Percentiles rank a stretch among this genome's conserved stretches.
Conservation (phyloP, 176 grass and related monocot species). For the Poa pratensis region DNA sequence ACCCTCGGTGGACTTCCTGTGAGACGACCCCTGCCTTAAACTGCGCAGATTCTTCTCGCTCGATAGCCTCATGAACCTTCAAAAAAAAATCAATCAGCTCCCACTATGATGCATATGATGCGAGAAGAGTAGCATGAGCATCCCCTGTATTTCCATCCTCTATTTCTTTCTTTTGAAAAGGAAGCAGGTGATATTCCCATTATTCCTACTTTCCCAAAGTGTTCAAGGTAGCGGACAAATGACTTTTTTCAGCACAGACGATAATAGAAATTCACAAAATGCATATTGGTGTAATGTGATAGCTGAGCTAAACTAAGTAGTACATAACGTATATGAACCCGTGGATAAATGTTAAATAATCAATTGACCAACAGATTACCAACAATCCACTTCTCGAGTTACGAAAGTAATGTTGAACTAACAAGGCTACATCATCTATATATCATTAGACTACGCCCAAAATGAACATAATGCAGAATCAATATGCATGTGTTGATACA, state of each 20-base stretch:
- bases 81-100: slow-evolving; percentile 16
- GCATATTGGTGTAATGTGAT: background rate
- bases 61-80: slow-evolving; percentile 85
- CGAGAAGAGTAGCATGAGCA: background rate
- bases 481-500: background rate
- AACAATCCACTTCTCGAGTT: background rate
- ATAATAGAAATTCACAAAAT: background rate
- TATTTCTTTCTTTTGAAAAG: background rate
- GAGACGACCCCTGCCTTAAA: slow-evolving; percentile 78
- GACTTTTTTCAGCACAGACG: background rate
- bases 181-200: background rate
- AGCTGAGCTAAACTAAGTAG: background rate
- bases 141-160: background rate
- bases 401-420: background rate
- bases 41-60: slow-evolving; percentile 71
- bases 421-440: slow-evolving; percentile 7
- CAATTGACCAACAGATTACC: background rate
- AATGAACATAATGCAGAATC: background rate
- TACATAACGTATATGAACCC: background rate
- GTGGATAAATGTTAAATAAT: slow-evolving; percentile 20
- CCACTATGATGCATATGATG: background rate
- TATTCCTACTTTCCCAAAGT: background rate
- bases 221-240: background rate
- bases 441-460: background rate
- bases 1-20: slow-evolving; percentile 67